Evolutionary conservation across 768 basidiomycete species (phyloP).

Genomic region (Podaxis pistillaris): DNA sequence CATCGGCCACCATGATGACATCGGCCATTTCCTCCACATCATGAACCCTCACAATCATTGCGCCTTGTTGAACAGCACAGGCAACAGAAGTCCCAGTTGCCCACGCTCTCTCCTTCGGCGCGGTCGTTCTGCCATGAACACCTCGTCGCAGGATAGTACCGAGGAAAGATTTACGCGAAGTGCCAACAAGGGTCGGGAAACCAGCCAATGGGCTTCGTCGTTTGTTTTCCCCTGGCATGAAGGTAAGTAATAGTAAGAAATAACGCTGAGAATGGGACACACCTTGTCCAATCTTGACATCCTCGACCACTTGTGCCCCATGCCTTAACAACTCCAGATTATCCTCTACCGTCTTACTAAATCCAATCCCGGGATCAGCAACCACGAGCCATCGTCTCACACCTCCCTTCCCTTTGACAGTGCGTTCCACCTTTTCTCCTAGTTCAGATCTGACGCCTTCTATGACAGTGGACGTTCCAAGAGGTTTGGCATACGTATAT

Average conservation of each 20-base stretch:
- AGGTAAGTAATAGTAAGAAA: conserved; percentile 3
- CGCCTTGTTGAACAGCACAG: conserved; percentile 73
- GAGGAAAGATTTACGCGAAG: conserved; percentile 84
- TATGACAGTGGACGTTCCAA: conserved; percentile 43
- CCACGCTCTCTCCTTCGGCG: conserved; percentile 66
- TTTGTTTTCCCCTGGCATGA: conserved; percentile 16
- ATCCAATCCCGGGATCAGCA: conserved; percentile 91
- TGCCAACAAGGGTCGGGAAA: conserved; percentile 70
- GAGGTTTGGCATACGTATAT: conserved; percentile 38
- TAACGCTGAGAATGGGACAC: conserved; percentile 7
- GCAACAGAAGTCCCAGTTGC: conserved; percentile 80
- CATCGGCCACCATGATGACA: conserved; percentile 63
- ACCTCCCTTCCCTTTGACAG: conserved; percentile 68
- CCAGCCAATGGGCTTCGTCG: conserved; percentile 51
- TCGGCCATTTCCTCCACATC: conserved; percentile 74
- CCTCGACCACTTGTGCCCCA: conserved; percentile 44
- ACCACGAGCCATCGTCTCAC: conserved; percentile 87
- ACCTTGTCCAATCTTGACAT: conserved; percentile 32
- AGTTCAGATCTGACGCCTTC: conserved; percentile 72
- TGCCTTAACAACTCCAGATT: conserved; percentile 69
- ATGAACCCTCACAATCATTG: conserved; percentile 78
- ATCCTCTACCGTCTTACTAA: conserved; percentile 80
- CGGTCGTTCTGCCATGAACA: conserved; percentile 51
- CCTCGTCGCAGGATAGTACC: conserved; percentile 57
- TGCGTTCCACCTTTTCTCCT: conserved; percentile 59